A percentile compares a stretch with the other conserved stretches of the same genome.
Evolutionary conservation across 768 basidiomycete species (phyloP).

Genomic region (Naematelia encephala): DNA sequence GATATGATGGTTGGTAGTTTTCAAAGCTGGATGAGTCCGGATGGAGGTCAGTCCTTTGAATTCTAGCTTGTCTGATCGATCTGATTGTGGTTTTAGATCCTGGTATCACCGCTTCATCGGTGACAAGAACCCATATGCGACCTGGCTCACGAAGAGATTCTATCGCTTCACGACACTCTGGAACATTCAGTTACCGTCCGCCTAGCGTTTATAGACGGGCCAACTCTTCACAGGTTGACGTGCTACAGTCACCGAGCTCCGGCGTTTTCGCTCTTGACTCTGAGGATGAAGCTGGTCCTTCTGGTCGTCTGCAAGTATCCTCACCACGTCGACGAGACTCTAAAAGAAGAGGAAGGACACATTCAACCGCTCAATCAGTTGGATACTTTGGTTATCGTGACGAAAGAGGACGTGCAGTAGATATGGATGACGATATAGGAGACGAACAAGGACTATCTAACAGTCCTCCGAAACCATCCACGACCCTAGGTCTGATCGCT

Average conservation of each 20-base stretch:
- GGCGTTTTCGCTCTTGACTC: slow-evolving; percentile 38
- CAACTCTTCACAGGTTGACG: slow-evolving; percentile 26
- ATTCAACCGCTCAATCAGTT: slow-evolving; percentile 5
- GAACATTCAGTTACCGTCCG: slow-evolving; percentile 25
- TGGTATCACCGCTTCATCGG: slow-evolving; percentile 34
- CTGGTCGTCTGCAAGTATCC: slow-evolving; percentile 8
- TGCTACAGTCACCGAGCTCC: slow-evolving; percentile 30
- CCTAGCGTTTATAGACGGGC: slow-evolving; percentile 14
- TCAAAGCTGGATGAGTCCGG: slow-evolving; percentile 34
- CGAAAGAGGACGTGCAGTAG: slow-evolving; percentile 1
- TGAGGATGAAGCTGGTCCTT: slow-evolving; percentile 33
- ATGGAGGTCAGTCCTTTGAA: slow-evolving; percentile 34
- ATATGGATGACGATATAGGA: background rate
- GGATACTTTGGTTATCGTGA: slow-evolving; percentile 27
- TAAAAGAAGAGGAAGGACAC: slow-evolving; percentile 12
- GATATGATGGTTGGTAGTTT: slow-evolving; percentile 42
- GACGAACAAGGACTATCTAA: background rate
- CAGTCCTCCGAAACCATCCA: slow-evolving; percentile 27
- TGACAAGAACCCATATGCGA: slow-evolving; percentile 28
- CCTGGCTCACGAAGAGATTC: slow-evolving; percentile 36
- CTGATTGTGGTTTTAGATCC: slow-evolving; percentile 17
- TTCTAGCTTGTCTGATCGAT: slow-evolving; percentile 5
- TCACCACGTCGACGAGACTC: slow-evolving; percentile 15
- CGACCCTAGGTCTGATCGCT: slow-evolving; percentile 32
- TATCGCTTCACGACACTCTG: slow-evolving; percentile 32